Percentiles rank a stretch among this genome's conserved stretches.
Evolutionary conservation across 2,329 filamentous ascomycete species (phyloP).

Genomic region (Stagonosporopsis cucurbitacearum): DNA sequence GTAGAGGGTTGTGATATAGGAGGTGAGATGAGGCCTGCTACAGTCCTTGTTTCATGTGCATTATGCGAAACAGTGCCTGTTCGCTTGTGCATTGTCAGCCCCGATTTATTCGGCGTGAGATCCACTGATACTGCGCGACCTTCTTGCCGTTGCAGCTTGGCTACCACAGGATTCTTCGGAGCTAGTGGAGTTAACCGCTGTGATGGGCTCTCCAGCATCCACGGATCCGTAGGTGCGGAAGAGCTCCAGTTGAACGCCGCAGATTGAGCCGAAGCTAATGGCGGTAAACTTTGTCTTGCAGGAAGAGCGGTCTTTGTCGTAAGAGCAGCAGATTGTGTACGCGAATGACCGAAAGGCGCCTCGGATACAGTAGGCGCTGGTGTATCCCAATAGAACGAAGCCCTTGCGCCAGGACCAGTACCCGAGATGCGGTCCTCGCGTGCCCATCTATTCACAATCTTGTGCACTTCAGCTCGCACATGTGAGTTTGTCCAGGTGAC

Average conservation of each 20-base stretch:
- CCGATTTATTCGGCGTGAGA: constrained; percentile 19
- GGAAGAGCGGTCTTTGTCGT: constrained; percentile 23
- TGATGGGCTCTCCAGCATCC: constrained; percentile 25
- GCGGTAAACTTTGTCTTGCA: constrained; percentile 29
- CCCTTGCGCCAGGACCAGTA: constrained; percentile 41
- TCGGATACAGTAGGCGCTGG: constrained; percentile 28
- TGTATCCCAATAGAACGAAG: constrained; percentile 50
- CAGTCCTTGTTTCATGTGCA: constrained; percentile 22
- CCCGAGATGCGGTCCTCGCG: constrained; percentile 49
- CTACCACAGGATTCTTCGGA: constrained; percentile 21
- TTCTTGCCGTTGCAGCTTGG: constrained; percentile 29
- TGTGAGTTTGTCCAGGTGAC: constrained; percentile 47
- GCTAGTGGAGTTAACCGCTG: constrained; percentile 25
- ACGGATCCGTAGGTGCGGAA: constrained; percentile 29
- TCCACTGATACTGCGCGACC: constrained; percentile 31
- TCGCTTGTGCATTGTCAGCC: constrained; percentile 22
- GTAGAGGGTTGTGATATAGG: constrained; percentile 11
- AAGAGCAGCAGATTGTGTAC: constrained; percentile 33
- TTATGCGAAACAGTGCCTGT: constrained; percentile 18
- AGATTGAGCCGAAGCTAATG: constrained; percentile 28
- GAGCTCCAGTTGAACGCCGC: constrained; percentile 48
- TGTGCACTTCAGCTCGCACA: constrained; percentile 43
- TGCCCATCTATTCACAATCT: constrained; percentile 46
- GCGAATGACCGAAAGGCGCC: constrained; percentile 24
- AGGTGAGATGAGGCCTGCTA: constrained; percentile 21